Conservation (phyloP, 2,329 filamentous ascomycete species). For the Fusarium sp. region DNA sequence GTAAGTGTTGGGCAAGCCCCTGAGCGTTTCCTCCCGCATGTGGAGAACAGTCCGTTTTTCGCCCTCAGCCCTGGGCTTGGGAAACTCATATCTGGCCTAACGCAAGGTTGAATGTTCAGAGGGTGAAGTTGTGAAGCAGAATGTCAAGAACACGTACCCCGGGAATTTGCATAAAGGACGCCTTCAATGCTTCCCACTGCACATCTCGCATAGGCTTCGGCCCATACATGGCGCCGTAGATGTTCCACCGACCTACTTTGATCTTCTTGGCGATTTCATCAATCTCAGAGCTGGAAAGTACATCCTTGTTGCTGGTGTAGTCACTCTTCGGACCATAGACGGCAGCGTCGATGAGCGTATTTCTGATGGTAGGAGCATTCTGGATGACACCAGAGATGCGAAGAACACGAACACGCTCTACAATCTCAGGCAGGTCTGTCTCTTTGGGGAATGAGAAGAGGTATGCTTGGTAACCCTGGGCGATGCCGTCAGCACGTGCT, state of each 20-base stretch:
- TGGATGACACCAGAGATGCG: slow-evolving; percentile 8
- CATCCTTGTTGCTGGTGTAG: not conserved
- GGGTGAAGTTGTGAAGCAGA: not conserved
- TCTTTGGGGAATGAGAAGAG: slow-evolving; percentile 11
- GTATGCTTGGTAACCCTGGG: slow-evolving; percentile 18
- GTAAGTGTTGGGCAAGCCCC: slow-evolving; percentile 4
- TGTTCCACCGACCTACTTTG: slow-evolving; percentile 7
- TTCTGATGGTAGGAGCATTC: slow-evolving; percentile 14
- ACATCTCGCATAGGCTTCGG: slow-evolving; percentile 5
- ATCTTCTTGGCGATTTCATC: slow-evolving; percentile 17
- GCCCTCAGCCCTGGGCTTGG: not conserved
- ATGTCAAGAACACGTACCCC: not conserved
- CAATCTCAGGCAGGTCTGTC: slow-evolving; percentile 3
- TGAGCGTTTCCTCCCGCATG: slow-evolving; percentile 1
- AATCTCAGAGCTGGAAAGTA: not conserved
- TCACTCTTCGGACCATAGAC: slow-evolving; percentile 6
- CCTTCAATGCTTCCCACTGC: not conserved
- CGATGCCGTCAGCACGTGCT: no score
- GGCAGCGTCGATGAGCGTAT: slow-evolving; percentile 13
- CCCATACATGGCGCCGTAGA: slow-evolving; percentile 10
- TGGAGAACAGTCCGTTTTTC: not conserved
- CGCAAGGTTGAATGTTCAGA: not conserved
- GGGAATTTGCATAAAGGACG: not conserved
- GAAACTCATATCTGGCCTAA: not conserved
- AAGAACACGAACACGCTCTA: slow-evolving; percentile 8